A percentile compares a stretch with the other conserved stretches of the same genome.
phyloP scores from a whole-genome alignment of 2,329 filamentous ascomycete genomes.

The Grosmannia penicillata region DNA sequence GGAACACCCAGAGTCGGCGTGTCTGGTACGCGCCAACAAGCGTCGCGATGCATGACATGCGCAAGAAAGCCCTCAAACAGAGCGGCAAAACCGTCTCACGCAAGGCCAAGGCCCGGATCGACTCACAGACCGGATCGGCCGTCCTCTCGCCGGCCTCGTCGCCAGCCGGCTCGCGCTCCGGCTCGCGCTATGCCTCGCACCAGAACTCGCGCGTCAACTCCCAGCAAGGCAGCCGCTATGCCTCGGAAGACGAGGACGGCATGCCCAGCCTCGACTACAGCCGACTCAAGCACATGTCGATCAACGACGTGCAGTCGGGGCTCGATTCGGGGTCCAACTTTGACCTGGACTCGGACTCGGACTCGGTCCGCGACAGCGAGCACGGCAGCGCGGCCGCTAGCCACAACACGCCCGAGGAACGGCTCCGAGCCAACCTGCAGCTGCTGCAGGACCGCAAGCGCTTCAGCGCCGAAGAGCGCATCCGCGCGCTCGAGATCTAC shows the following conservation, averaged over 20 bases:
- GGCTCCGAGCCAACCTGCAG: conserved; percentile 50
- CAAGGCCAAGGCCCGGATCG: conserved; percentile 45
- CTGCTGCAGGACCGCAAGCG: conserved; percentile 63
- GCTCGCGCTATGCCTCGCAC: conserved; percentile 33
- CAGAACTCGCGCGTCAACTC: conserved; percentile 42
- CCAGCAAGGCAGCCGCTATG: conserved; percentile 37
- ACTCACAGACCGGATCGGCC: conserved; percentile 42
- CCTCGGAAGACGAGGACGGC: conserved; percentile 46
- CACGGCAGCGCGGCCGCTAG: conserved; percentile 32
- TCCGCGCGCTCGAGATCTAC: conserved; percentile 47
- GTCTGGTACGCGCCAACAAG: too few species aligned
- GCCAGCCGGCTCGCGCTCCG: conserved; percentile 40
- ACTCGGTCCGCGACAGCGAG: conserved; percentile 44
- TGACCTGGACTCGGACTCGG: conserved; percentile 32
- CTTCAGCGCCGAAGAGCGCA: conserved; percentile 56
- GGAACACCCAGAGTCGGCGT: too few species aligned
- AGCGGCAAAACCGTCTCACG: conserved; percentile 58
- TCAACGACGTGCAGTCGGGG: neutral
- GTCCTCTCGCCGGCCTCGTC: conserved; percentile 42
- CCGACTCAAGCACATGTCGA: neutral
- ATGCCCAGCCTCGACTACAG: neutral
- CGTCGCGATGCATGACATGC: conserved; percentile 42
- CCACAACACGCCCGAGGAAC: conserved; percentile 16
- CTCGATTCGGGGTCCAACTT: conserved; percentile 21
- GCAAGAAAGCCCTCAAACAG: conserved; percentile 54